These are phyloP conservation scores for Terfezia claveryi DNA, from an alignment of 495 filamentous ascomycete genomes.

Conservation along the genomic window DNA sequence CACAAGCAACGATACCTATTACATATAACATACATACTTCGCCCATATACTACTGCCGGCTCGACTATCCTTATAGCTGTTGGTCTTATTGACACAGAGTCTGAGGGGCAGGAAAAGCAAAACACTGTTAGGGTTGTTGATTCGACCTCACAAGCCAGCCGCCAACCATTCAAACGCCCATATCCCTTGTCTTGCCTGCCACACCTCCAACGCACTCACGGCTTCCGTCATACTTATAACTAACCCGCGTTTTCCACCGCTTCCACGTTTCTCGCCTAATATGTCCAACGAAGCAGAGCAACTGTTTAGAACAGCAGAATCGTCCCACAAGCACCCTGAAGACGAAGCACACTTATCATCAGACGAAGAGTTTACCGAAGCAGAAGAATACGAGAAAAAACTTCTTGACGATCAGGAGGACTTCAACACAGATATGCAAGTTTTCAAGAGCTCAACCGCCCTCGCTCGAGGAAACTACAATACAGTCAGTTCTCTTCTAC, in stretches of 20 bases:
- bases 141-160: no score
- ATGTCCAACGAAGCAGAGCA: not conserved
- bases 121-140: no score
- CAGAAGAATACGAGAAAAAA: conserved; percentile 16
- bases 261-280: not conserved
- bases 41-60: no score
- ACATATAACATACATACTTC: no score
- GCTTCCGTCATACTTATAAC: conserved; percentile 1
- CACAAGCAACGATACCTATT: no score
- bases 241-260: not conserved
- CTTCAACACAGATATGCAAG: conserved; percentile 12
- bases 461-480: conserved; percentile 13
- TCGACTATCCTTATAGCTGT: no score
- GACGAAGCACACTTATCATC: conserved; percentile 10
- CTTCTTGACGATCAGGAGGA: conserved; percentile 9
- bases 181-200: no score
- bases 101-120: no score
- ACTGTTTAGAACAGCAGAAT: not conserved
- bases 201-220: not conserved
- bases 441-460: conserved; percentile 9
- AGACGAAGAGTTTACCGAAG: conserved; percentile 18
- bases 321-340: conserved; percentile 13
- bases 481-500: conserved; percentile 20
- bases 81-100: no score
- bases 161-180: no score